A percentile compares a stretch with the other conserved stretches of the same genome.
phyloP scores from a whole-genome alignment of 73 alveolate genomes.

The Tetrahymena borealis region DNA sequence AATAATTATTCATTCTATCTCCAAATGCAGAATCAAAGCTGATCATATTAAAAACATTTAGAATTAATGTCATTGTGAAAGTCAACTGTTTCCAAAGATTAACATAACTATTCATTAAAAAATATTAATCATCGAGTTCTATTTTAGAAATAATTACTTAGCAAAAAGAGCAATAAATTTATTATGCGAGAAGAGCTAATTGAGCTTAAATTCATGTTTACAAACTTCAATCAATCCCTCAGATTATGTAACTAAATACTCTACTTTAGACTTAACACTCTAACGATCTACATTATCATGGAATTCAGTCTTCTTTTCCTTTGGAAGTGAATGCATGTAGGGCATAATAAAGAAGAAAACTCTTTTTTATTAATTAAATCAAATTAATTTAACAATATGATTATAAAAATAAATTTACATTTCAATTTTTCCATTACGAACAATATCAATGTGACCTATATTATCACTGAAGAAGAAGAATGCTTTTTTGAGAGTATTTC shows the following conservation, averaged over 20 bases:
- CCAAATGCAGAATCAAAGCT: conserved; percentile 31
- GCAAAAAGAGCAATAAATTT: not conserved
- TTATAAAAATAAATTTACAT: not conserved
- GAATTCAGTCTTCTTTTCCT: conserved; percentile 43
- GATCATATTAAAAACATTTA: conserved; percentile 35
- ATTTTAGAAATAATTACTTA: not conserved
- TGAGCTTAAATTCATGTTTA: conserved; percentile 20
- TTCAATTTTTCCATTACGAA: conserved; percentile 34
- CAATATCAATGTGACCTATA: conserved; percentile 27
- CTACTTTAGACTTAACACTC: conserved; percentile 43
- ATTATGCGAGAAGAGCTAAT: not conserved
- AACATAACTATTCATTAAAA: conserved; percentile 36
- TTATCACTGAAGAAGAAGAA: conserved; percentile 31
- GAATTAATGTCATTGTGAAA: conserved; percentile 29
- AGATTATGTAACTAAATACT: conserved; percentile 37
- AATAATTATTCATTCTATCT: conserved; percentile 29
- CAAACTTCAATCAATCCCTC: conserved; percentile 44
- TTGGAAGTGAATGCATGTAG: conserved; percentile 12
- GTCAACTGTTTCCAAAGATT: conserved; percentile 49
- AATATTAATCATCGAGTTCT: not conserved
- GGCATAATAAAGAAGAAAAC: conserved; percentile 46
- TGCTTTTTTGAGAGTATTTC: conserved; percentile 14
- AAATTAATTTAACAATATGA: not conserved
- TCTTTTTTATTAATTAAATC: not conserved
- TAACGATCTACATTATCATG: conserved; percentile 49